phyloP scores from a whole-genome alignment of 1,284 basidiomycete genomes.

The Lentinus polychrous region DNA sequence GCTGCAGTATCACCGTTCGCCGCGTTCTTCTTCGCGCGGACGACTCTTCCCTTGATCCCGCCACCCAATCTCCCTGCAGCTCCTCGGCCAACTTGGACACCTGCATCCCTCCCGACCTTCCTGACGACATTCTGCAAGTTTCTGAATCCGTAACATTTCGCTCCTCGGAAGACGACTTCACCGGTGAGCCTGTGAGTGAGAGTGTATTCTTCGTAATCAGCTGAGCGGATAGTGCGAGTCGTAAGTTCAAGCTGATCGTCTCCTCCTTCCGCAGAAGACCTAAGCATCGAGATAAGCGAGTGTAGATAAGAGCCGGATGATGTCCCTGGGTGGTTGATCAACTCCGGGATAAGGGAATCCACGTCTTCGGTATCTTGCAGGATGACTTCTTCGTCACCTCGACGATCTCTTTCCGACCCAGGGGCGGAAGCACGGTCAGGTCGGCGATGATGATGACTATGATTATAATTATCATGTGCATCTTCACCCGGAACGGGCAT shows the following conservation, averaged over 20 bases:
- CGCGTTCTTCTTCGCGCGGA: slow-evolving; percentile 26
- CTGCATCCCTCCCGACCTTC: slow-evolving; percentile 83
- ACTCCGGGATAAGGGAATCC: slow-evolving; percentile 47
- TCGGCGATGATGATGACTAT: slow-evolving; percentile 6
- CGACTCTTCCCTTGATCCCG: slow-evolving; percentile 22
- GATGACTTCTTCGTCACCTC: background rate
- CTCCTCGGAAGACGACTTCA: slow-evolving; percentile 81
- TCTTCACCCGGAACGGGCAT: slow-evolving; percentile 43
- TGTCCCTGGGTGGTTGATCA: slow-evolving; percentile 76
- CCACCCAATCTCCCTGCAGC: slow-evolving; percentile 52
- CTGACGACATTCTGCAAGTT: slow-evolving; percentile 97
- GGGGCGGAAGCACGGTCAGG: slow-evolving; percentile 10
- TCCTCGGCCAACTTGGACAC: slow-evolving; percentile 64
- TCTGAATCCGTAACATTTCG: slow-evolving; percentile 95
- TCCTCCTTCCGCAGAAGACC: slow-evolving; percentile 30
- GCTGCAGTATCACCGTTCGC: slow-evolving; percentile 25
- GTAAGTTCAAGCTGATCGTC: slow-evolving; percentile 37
- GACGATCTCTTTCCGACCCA: slow-evolving; percentile 9
- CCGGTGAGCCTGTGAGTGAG: slow-evolving; percentile 41
- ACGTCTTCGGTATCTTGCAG: background rate
- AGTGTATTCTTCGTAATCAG: slow-evolving; percentile 62
- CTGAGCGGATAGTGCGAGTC: slow-evolving; percentile 53
- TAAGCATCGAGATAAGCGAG: slow-evolving; percentile 45
- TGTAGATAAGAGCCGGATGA: slow-evolving; percentile 94
- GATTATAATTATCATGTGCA: slow-evolving; percentile 5